Evolutionary conservation across 345 rosid genomes (phyloP).

Genomic region (Hibiscus trionum): DNA sequence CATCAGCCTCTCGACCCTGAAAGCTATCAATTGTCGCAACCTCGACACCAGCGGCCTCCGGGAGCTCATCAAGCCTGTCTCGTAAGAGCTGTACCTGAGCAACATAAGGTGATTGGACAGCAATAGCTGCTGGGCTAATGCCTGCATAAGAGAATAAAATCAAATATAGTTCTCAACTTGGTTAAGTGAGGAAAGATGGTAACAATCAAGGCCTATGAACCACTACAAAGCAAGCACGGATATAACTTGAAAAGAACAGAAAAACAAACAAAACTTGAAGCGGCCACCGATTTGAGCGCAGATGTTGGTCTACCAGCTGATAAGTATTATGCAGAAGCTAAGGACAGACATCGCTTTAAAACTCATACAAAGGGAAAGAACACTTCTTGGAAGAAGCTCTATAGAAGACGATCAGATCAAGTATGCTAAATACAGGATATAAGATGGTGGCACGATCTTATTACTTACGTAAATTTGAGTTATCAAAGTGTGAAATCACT

Average conservation of each 20-base stretch:
- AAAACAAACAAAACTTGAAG: not conserved
- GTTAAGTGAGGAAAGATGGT: not conserved
- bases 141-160: slow-evolving; percentile 37
- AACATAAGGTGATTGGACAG: slow-evolving; percentile 94
- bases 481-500: not conserved
- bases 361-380: not conserved
- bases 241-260: not conserved
- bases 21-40: slow-evolving; percentile 94
- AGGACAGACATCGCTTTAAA: not conserved
- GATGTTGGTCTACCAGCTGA: not conserved
- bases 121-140: slow-evolving; percentile 68
- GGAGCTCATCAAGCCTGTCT: slow-evolving; percentile 76
- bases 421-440: not conserved
- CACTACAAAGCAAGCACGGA: not conserved
- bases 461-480: not conserved
- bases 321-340: not conserved
- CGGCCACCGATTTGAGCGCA: not conserved
- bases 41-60: slow-evolving; percentile 76
- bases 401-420: not conserved
- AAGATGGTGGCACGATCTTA: not conserved
- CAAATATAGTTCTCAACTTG: slow-evolving; percentile 2
- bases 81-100: slow-evolving; percentile 92
- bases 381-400: not conserved
- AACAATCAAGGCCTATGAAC: too few species aligned
- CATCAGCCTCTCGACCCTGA: slow-evolving; percentile 97